These are phyloP conservation scores for Candida wancherniae DNA, from an alignment of 805 yeast species.

Conservation along the genomic window DNA sequence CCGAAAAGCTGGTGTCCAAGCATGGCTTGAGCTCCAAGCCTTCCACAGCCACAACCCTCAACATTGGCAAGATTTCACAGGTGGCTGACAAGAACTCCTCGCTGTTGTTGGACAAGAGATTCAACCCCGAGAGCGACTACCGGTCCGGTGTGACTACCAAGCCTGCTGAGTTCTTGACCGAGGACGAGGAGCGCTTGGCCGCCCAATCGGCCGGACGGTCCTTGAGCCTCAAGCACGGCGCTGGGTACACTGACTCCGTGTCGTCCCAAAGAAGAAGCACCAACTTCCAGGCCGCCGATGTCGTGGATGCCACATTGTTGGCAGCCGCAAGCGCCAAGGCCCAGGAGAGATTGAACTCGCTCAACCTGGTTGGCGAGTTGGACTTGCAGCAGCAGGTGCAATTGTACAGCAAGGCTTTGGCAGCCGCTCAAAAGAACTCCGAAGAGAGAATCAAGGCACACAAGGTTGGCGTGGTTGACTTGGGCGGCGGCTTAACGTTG, in stretches of 20 bases:
- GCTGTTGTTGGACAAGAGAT: constrained; percentile 35
- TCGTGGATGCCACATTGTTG: constrained; percentile 44
- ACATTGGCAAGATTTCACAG: constrained; percentile 32
- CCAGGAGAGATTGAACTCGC: constrained; percentile 31
- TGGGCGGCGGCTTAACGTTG: constrained; percentile 88
- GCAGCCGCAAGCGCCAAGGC: constrained; percentile 49
- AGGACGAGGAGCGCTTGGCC: constrained; percentile 44
- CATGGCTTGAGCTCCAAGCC: constrained; percentile 32
- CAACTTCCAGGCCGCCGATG: constrained; percentile 37
- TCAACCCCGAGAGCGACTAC: constrained; percentile 39
- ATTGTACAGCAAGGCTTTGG: constrained; percentile 67
- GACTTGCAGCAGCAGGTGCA: constrained; percentile 45
- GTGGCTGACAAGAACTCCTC: constrained; percentile 38
- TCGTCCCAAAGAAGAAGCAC: constrained; percentile 27
- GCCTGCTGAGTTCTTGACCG: constrained; percentile 30
- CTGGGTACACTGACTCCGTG: constrained; percentile 21
- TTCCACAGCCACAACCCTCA: constrained; percentile 18
- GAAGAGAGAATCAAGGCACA: constrained; percentile 48
- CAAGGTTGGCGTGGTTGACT: constrained; percentile 54
- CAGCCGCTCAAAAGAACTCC: constrained; percentile 66
- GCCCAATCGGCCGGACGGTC: constrained; percentile 58
- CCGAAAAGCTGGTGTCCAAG: constrained; percentile 31
- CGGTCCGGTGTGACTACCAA: constrained; percentile 33
- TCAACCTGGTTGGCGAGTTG: constrained; percentile 23
- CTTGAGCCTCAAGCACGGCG: constrained; percentile 40